Percentiles rank a stretch among this genome's conserved stretches.
Conservation (phyloP, 2,329 filamentous ascomycete species). For the Dothideomycetes sp. region DNA sequence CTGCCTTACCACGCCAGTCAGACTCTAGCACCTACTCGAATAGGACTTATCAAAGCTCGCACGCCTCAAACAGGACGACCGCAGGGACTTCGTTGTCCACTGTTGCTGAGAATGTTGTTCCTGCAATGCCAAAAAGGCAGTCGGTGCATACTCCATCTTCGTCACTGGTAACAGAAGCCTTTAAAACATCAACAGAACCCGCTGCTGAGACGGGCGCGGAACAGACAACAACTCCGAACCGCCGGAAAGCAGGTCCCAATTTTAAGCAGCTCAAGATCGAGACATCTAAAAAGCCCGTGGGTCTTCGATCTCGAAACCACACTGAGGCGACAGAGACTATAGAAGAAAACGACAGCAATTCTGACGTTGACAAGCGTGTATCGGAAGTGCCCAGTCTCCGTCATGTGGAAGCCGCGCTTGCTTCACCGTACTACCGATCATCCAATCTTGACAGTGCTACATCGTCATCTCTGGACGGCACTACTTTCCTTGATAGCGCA, state of each 20-base stretch:
- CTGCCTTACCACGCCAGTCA: slow-evolving; percentile 64
- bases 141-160: slow-evolving; percentile 7
- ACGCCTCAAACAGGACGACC: slow-evolving; percentile 60
- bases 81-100: slow-evolving; percentile 61
- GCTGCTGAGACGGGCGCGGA: background rate
- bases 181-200: slow-evolving; percentile 3
- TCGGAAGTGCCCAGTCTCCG: slow-evolving; percentile 14
- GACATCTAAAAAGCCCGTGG: slow-evolving; percentile 42
- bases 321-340: slow-evolving; percentile 1
- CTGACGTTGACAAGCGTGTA: slow-evolving; percentile 6
- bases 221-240: slow-evolving; percentile 38
- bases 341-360: background rate
- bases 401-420: slow-evolving; percentile 8
- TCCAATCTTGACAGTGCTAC: slow-evolving; percentile 15
- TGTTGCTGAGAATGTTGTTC: slow-evolving; percentile 48
- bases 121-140: background rate
- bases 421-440: slow-evolving; percentile 13
- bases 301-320: slow-evolving; percentile 4
- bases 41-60: slow-evolving; percentile 70
- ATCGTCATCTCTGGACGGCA: slow-evolving; percentile 15
- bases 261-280: slow-evolving; percentile 82
- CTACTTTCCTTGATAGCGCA: slow-evolving; percentile 6
- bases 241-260: slow-evolving; percentile 72
- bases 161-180: slow-evolving; percentile 5
- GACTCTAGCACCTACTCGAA: slow-evolving; percentile 72